phyloP scores from a whole-genome alignment of 371 early-diverging fungal genomes.

The Mortierella sp. region DNA sequence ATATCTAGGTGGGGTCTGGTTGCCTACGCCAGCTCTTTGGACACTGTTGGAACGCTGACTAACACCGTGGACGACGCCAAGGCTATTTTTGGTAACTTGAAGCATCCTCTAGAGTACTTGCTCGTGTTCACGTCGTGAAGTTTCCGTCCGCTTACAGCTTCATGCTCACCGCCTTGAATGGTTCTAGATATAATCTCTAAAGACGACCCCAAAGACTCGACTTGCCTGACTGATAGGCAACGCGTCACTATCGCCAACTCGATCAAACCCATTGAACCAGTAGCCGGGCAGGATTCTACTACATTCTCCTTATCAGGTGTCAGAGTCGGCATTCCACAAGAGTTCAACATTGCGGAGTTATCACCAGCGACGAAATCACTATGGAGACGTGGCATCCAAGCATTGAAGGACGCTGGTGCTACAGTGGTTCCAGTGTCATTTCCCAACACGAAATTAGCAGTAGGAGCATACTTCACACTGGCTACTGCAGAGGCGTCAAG shows the following conservation, averaged over 20 bases:
- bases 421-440: conserved; percentile 75
- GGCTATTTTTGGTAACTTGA: conserved; percentile 69
- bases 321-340: conserved; percentile 77
- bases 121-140: too few relatives aligned
- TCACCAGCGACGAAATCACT: conserved; percentile 58
- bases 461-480: conserved; percentile 89
- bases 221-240: conserved; percentile 58
- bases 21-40: conserved; percentile 89
- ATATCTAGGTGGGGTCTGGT: conserved; percentile 90
- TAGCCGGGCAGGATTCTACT: not conserved
- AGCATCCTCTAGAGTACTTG: too few relatives aligned
- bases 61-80: conserved; percentile 64
- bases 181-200: conserved; percentile 64
- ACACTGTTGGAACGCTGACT: conserved; percentile 87
- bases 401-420: conserved; percentile 72
- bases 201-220: conserved; percentile 71
- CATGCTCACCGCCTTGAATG: not conserved
- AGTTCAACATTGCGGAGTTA: conserved; percentile 80
- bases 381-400: conserved; percentile 73
- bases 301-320: conserved; percentile 63
- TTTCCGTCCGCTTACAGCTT: too few relatives aligned
- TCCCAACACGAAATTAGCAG: conserved; percentile 75
- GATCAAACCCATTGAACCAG: conserved; percentile 12
- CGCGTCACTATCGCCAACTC: conserved; percentile 41
- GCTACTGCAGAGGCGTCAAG: conserved; percentile 94